Conservation (phyloP, 2,329 filamentous ascomycete genomes). For the Aspergillus brunneoviolaceus region DNA sequence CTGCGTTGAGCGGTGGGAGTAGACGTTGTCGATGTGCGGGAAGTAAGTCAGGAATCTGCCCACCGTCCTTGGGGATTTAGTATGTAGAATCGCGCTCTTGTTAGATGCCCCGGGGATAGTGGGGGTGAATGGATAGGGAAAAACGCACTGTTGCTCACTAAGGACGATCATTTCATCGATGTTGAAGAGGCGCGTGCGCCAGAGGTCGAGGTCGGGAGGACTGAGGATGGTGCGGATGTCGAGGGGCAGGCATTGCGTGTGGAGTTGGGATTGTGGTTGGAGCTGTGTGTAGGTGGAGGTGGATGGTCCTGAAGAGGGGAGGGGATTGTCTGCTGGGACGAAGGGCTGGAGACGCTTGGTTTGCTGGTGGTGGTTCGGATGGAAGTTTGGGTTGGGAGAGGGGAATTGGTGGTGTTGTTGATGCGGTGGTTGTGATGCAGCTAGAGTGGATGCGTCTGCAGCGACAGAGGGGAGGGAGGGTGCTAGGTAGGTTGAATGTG, state of each 20-base stretch:
- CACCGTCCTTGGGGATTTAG: not conserved
- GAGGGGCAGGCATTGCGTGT: not conserved
- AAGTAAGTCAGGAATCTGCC: constrained; percentile 75
- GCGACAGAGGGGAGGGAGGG: constrained; percentile 25
- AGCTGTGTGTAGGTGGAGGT: constrained; percentile 9
- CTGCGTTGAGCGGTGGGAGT: constrained; percentile 79
- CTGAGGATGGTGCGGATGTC: constrained; percentile 52
- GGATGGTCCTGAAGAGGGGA: not conserved
- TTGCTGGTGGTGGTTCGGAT: not conserved
- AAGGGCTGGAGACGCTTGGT: not conserved
- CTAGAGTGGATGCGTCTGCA: constrained; percentile 24
- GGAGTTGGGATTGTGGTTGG: not conserved
- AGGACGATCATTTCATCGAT: constrained; percentile 72
- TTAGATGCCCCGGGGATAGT: too few species aligned
- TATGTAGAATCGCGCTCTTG: too few species aligned
- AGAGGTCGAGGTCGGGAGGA: constrained; percentile 66
- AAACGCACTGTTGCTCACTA: constrained; percentile 68
- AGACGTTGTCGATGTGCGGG: constrained; percentile 79
- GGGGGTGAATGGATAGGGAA: too few species aligned
- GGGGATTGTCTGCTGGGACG: not conserved
- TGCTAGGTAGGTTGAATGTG: constrained; percentile 21
- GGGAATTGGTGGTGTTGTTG: not conserved
- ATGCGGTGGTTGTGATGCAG: constrained; percentile 13
- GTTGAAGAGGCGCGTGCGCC: constrained; percentile 72
- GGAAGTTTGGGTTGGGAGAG: not conserved